A percentile compares a stretch with the other conserved stretches of the same genome.
Conservation (phyloP, 441 rosid genomes). For the Macaranga tanarius region DNA sequence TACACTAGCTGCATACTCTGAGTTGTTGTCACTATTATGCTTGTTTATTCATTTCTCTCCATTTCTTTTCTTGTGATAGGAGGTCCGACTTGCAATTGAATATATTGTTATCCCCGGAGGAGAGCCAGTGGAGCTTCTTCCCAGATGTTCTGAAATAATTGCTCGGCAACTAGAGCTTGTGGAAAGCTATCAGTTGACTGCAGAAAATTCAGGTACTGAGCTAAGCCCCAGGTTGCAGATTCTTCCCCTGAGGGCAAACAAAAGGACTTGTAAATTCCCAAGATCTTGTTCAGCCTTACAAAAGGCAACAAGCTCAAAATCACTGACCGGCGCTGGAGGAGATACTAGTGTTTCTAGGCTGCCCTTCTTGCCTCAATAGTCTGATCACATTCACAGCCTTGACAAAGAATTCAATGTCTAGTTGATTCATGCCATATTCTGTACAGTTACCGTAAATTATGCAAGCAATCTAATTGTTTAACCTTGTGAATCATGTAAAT, state of each 20-base stretch:
- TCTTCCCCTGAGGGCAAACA: slow-evolving; percentile 64
- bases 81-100: slow-evolving; percentile 89
- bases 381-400: slow-evolving; percentile 13
- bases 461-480: slow-evolving; percentile 16
- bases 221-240: slow-evolving; percentile 82
- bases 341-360: slow-evolving; percentile 55
- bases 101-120: slow-evolving; percentile 95
- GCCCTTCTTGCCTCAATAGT: slow-evolving; percentile 71
- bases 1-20: not conserved
- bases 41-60: slow-evolving; percentile 9
- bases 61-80: slow-evolving; percentile 42
- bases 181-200: slow-evolving; percentile 79
- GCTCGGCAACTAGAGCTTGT: slow-evolving; percentile 87
- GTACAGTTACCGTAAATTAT: slow-evolving; percentile 34
- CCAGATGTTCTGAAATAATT: slow-evolving; percentile 75
- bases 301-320: slow-evolving; percentile 23
- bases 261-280: slow-evolving; percentile 38
- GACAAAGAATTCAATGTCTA: slow-evolving; percentile 18
- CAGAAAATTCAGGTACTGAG: slow-evolving; percentile 83
- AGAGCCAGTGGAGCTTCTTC: slow-evolving; percentile 96
- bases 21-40: not conserved
- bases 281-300: slow-evolving; percentile 30
- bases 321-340: slow-evolving; percentile 28
- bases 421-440: slow-evolving; percentile 21
- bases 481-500: slow-evolving; percentile 14